phyloP scores from a whole-genome alignment of 495 filamentous ascomycete genomes.

The Corynascus novoguineensis region DNA sequence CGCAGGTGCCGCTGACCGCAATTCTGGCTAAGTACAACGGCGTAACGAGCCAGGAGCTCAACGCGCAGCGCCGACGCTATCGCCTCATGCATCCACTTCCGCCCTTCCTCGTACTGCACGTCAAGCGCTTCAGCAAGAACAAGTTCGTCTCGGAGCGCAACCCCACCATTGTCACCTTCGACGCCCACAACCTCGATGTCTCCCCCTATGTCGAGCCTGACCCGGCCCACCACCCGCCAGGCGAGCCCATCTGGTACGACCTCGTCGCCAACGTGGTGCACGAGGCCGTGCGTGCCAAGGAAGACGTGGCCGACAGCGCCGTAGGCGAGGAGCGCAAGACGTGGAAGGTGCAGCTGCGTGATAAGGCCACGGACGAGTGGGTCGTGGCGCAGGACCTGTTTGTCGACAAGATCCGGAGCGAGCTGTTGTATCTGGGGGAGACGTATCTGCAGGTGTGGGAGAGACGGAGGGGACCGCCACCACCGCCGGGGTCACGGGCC shows the following conservation, averaged over 20 bases:
- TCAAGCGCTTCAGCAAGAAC: slow-evolving; percentile 95
- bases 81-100: slow-evolving; percentile 88
- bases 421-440: slow-evolving; percentile 87
- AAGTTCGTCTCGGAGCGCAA: slow-evolving; percentile 95
- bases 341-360: slow-evolving; percentile 63
- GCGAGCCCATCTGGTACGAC: slow-evolving; percentile 92
- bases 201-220: slow-evolving; percentile 68
- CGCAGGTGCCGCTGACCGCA: slow-evolving; percentile 83
- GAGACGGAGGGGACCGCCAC: slow-evolving; percentile 54
- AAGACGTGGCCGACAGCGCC: slow-evolving; percentile 64
- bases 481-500: slow-evolving; percentile 3
- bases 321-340: slow-evolving; percentile 75
- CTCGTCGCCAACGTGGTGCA: slow-evolving; percentile 94
- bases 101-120: slow-evolving; percentile 87
- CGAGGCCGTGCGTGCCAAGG: slow-evolving; percentile 70
- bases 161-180: slow-evolving; percentile 96
- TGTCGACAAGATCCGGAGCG: slow-evolving; percentile 77
- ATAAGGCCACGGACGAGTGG: slow-evolving; percentile 73
- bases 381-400: slow-evolving; percentile 89
- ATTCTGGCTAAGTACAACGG: slow-evolving; percentile 95
- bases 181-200: slow-evolving; percentile 71
- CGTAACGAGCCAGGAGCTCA: slow-evolving; percentile 76
- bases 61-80: slow-evolving; percentile 79
- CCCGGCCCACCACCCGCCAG: slow-evolving; percentile 48
- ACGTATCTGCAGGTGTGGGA: slow-evolving; percentile 97